A percentile compares a stretch with the other conserved stretches of the same genome.
These are phyloP conservation scores for Gremmenia infestans DNA, from an alignment of 2,329 filamentous ascomycete genomes.

Conservation along the genomic window DNA sequence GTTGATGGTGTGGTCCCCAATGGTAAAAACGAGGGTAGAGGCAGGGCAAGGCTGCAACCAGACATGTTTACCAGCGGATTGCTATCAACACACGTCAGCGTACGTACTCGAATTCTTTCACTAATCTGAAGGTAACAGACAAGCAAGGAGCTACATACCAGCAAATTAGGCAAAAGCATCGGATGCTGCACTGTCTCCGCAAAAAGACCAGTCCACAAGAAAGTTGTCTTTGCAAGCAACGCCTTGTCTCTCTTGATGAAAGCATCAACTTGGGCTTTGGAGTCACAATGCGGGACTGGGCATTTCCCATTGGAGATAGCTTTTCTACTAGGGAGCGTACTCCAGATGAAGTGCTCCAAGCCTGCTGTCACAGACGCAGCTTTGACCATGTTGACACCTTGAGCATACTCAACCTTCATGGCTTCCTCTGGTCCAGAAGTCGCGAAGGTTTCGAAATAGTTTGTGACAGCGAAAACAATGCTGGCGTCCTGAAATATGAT, in stretches of 20 bases:
- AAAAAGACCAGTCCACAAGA: conserved; percentile 4
- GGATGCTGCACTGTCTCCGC: background rate
- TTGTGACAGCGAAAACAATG: conserved; percentile 50
- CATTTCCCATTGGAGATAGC: conserved; percentile 34
- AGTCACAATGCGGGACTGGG: conserved; percentile 31
- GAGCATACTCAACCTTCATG: conserved; percentile 36
- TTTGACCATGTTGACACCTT: conserved; percentile 41
- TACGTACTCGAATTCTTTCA: no score
- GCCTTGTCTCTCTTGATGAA: conserved; percentile 27
- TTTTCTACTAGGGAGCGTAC: conserved; percentile 34
- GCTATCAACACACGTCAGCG: no score
- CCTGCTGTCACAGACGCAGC: conserved; percentile 34
- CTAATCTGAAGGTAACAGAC: no score
- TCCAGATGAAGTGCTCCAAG: conserved; percentile 39
- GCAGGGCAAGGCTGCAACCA: conserved; percentile 26
- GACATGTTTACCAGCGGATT: conserved; percentile 16
- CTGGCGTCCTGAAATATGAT: conserved; percentile 34
- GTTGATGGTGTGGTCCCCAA: conserved; percentile 29
- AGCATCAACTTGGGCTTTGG: conserved; percentile 32
- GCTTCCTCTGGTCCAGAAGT: conserved; percentile 30
- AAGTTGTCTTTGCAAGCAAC: conserved; percentile 5
- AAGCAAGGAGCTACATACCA: no score
- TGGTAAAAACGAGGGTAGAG: conserved; percentile 24
- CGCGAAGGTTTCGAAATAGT: conserved; percentile 50
- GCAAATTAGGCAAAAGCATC: no score